Conservation (phyloP, 768 basidiomycete genomes). For the Suillus plorans region DNA sequence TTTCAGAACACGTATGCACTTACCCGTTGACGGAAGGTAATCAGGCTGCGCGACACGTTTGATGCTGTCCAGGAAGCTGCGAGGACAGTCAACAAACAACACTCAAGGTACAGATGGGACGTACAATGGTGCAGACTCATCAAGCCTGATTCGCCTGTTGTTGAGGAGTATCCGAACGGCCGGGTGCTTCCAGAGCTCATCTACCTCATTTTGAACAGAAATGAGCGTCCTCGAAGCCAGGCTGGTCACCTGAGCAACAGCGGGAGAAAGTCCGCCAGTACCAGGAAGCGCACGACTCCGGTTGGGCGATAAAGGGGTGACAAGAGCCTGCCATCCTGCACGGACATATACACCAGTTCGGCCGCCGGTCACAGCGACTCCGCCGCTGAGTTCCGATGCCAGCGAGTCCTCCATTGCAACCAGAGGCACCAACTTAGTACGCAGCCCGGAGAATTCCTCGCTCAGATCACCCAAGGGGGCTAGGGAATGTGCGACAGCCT, state of each 20-base stretch:
- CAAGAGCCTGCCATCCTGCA: conserved; percentile 68
- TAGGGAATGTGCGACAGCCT: conserved; percentile 30
- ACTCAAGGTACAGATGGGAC: conserved; percentile 20
- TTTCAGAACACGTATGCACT: conserved; percentile 11
- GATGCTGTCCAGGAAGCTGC: conserved; percentile 68
- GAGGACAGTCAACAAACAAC: conserved; percentile 6
- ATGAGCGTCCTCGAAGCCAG: conserved; percentile 57
- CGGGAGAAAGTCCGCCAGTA: conserved; percentile 30
- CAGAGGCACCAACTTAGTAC: conserved; percentile 59
- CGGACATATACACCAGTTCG: conserved; percentile 66
- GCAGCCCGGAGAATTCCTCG: conserved; percentile 50
- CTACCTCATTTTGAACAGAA: conserved; percentile 50
- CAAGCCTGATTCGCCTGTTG: conserved; percentile 59
- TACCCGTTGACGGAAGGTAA: conserved; percentile 72
- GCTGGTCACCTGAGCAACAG: conserved; percentile 43
- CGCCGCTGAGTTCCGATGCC: conserved; percentile 66
- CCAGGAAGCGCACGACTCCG: conserved; percentile 40
- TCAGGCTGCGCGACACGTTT: conserved; percentile 65
- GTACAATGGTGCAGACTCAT: conserved; percentile 78
- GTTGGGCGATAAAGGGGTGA: conserved; percentile 41
- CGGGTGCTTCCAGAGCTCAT: conserved; percentile 70
- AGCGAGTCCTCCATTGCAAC: conserved; percentile 67
- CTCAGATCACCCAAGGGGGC: conserved; percentile 34
- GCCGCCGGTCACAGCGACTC: conserved; percentile 59
- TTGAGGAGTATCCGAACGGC: conserved; percentile 57